phyloP scores from a whole-genome alignment of 2,329 filamentous ascomycete species.

The Tolypocladium album region DNA sequence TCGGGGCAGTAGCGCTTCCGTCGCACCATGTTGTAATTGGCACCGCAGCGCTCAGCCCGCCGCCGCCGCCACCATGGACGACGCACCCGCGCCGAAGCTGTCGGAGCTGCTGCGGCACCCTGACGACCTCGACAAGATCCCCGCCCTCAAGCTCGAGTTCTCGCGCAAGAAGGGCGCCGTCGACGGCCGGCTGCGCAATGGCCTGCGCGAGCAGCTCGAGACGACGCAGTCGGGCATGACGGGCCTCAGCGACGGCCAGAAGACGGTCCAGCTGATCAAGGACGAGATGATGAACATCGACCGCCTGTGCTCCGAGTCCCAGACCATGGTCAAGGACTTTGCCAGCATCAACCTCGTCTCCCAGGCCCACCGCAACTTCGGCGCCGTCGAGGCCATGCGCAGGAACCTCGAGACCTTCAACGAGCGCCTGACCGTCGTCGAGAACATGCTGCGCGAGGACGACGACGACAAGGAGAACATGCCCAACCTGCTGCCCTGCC shows the following conservation, averaged over 20 bases:
- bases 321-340: conserved; percentile 96
- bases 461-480: conserved; percentile 81
- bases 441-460: conserved; percentile 71
- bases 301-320: conserved; percentile 90
- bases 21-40: conserved; percentile 9
- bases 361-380: conserved; percentile 93
- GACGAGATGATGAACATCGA: conserved; percentile 99
- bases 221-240: conserved; percentile 89
- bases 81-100: conserved; percentile 66
- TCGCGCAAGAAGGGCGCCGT: conserved; percentile 86
- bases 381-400: conserved; percentile 87
- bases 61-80: conserved; percentile 26
- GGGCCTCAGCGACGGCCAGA: conserved; percentile 79
- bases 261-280: conserved; percentile 85
- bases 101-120: conserved; percentile 89
- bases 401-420: conserved; percentile 81
- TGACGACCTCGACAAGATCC: conserved; percentile 95
- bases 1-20: neutral
- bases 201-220: conserved; percentile 84
- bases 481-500: conserved; percentile 78
- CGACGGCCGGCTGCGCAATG: conserved; percentile 80
- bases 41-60: conserved; percentile 4
- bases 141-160: conserved; percentile 82
- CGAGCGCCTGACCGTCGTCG: conserved; percentile 62
- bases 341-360: conserved; percentile 84